Base-by-base conservation (phyloP, 495 filamentous ascomycete genomes). In the Tuber brumale region DNA sequence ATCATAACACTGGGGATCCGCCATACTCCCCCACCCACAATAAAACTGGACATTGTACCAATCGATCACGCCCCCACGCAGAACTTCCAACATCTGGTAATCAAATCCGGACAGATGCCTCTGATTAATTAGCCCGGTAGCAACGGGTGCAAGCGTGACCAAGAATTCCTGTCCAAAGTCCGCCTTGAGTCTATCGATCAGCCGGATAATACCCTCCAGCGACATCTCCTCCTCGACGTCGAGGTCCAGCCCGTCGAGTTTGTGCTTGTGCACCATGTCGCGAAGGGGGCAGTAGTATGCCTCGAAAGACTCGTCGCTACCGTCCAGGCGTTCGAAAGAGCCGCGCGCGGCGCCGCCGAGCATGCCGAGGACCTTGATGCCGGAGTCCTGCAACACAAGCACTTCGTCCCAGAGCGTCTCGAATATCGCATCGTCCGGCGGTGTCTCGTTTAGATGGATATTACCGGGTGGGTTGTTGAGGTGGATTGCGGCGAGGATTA, bases 31-130 rank as follows among this genome's bases (percentile, higher is more conserved):
- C 88, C 91, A 96, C 2, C 92, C 92, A 79, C 91, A 92, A 81
- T 96, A 96, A 81, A 95, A 95, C 82, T 95, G 93, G 21, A 89
- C 85, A 76, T 95, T 95, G 80, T 95, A 95, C 89, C 93, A 96
- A 27, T 84, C 86, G 51, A 94, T 92, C 78, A 90, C 87, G 16
- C 83, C 80, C 7, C 91, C 92, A 12, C 91, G 86, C 84, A 87
- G 86, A 35, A 86, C 84, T 82, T 94, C 91, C 45, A 95, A 86
- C 35, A 85, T 84, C 7, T 86, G 84, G 83, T 96, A 95, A 75
- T 89, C 86, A 80, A 96, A 96, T 0, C 93, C 93, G 51, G 90
- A 92, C 0, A 96, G 85, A 80, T 94, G 86, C 31, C 71, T 72
- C 41, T 87, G 83, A 12, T 86, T 86, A 43, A 87, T 83, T 7